Percentiles rank a stretch among this genome's conserved stretches.
Conservation (phyloP, 1,284 basidiomycete species). For the Vanrija humicola region DNA sequence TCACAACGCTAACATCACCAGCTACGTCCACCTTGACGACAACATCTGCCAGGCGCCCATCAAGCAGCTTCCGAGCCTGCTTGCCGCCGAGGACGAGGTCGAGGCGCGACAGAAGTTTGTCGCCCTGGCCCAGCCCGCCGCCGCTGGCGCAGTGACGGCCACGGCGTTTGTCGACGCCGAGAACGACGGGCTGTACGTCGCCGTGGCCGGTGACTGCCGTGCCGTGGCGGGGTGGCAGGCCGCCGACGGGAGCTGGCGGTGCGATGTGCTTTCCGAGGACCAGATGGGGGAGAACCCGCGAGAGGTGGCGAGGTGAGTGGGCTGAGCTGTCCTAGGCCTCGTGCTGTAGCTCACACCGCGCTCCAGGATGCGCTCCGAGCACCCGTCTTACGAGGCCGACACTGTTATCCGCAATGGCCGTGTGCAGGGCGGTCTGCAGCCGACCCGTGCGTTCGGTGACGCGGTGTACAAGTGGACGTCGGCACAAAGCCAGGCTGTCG, state of each 20-base stretch:
- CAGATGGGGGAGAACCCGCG: slow-evolving; percentile 89
- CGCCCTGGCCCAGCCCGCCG: slow-evolving; percentile 70
- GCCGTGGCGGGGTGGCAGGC: slow-evolving; percentile 92
- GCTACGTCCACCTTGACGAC: slow-evolving; percentile 53
- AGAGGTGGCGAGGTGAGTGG: slow-evolving; percentile 56
- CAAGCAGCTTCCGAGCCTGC: slow-evolving; percentile 50
- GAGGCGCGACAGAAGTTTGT: slow-evolving; percentile 49
- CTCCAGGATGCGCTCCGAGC: slow-evolving; percentile 77
- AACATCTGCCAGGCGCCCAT: slow-evolving; percentile 53
- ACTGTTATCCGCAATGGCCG: slow-evolving; percentile 81
- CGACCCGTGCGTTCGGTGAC: slow-evolving; percentile 84
- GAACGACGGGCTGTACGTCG: slow-evolving; percentile 76
- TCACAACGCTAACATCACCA: slow-evolving; percentile 2
- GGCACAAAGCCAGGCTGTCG: slow-evolving; percentile 68
- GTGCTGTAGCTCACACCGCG: neutral
- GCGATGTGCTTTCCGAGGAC: slow-evolving; percentile 89
- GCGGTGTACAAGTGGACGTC: slow-evolving; percentile 77
- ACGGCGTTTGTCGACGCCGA: slow-evolving; percentile 80
- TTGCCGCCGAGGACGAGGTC: slow-evolving; percentile 23
- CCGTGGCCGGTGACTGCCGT: slow-evolving; percentile 88
- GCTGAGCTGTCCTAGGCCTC: neutral
- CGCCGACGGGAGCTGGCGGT: slow-evolving; percentile 52
- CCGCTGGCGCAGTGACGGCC: slow-evolving; percentile 80
- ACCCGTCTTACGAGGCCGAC: slow-evolving; percentile 74
- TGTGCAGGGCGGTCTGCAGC: slow-evolving; percentile 88